Evolutionary conservation across 441 rosid genomes (phyloP), one percentile per base, ranked within the genome.

Genomic region (Erodium texanum): DNA sequence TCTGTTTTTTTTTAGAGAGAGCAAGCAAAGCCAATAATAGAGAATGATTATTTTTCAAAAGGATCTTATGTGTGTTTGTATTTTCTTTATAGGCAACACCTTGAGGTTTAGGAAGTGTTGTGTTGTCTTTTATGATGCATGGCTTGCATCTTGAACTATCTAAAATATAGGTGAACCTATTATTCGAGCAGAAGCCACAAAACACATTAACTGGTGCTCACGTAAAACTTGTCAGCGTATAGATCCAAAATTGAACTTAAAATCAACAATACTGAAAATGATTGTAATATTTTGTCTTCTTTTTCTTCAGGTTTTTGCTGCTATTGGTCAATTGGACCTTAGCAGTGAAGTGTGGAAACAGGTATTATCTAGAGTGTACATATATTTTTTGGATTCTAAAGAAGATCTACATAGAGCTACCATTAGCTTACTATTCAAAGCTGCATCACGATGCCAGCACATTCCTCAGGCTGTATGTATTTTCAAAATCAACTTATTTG

Each of bases 341-440:
- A n/a, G 36, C 38, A 27, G 36, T 62, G 36, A 62, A 24, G 65
- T 24, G 65, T 62, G 65, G 16, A 27, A 62, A 24, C 65, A 27
- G 9, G 38, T 62, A 27, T 27, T 62, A 20, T 24, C 38, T 14
- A 14, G 24, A 27, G 38, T 27, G 20, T 27, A n/a, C 16, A 3
- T 14, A 27, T 24, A 15, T 23, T 14, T 62, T 24, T 24, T 24
- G 65, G 65, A 62, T 62, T 27, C 38, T 24, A 24, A 62, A 9
- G 65, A 24, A 18, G 65, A 62, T 24, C 36, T 15, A 14, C 65
- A 24, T 62, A 38, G 65, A 62, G 65, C 38, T 62, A 27, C 65
- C 20, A 24, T 62, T 27, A 27, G 36, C 34, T 62, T 24, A 62
- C 65, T 62, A 62, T 62, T 62, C 65, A 62, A 62, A 27, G 65